phyloP scores from a whole-genome alignment of 768 basidiomycete species.

The Coprinellus micaceus region DNA sequence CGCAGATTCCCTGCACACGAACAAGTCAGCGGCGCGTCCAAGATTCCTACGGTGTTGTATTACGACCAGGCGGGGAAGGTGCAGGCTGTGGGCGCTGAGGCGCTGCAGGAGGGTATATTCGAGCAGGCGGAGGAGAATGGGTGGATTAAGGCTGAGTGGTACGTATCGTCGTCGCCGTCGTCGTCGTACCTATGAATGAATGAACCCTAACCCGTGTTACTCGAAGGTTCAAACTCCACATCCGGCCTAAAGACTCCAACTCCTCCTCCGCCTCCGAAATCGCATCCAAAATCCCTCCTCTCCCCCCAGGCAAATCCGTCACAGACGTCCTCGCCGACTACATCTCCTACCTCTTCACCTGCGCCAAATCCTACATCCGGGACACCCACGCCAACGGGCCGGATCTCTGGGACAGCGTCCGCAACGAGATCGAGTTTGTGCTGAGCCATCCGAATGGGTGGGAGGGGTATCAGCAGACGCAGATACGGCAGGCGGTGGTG shows the following conservation, averaged over 20 bases:
- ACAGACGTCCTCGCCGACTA: slow-evolving; percentile 13
- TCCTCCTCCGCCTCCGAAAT: not conserved
- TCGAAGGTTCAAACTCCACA: slow-evolving; percentile 15
- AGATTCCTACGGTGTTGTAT: slow-evolving; percentile 45
- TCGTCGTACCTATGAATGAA: not conserved
- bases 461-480: slow-evolving; percentile 12
- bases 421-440: slow-evolving; percentile 24
- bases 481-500: slow-evolving; percentile 12
- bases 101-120: slow-evolving; percentile 31
- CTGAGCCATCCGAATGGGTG: slow-evolving; percentile 17
- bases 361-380: slow-evolving; percentile 9
- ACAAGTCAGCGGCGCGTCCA: slow-evolving; percentile 37
- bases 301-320: slow-evolving; percentile 5
- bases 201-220: not conserved
- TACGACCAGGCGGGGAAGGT: slow-evolving; percentile 37
- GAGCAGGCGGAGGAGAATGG: slow-evolving; percentile 39
- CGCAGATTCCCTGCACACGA: slow-evolving; percentile 43
- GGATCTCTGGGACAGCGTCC: slow-evolving; percentile 5
- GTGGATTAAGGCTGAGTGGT: slow-evolving; percentile 48
- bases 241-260: slow-evolving; percentile 8
- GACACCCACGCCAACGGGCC: slow-evolving; percentile 10
- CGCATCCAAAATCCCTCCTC: slow-evolving; percentile 6
- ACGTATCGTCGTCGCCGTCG: slow-evolving; percentile 25
- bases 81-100: slow-evolving; percentile 42
- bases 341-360: slow-evolving; percentile 12